Conservation (phyloP, 108 stramenopile genomes). For the Discostella stelligeroides region DNA sequence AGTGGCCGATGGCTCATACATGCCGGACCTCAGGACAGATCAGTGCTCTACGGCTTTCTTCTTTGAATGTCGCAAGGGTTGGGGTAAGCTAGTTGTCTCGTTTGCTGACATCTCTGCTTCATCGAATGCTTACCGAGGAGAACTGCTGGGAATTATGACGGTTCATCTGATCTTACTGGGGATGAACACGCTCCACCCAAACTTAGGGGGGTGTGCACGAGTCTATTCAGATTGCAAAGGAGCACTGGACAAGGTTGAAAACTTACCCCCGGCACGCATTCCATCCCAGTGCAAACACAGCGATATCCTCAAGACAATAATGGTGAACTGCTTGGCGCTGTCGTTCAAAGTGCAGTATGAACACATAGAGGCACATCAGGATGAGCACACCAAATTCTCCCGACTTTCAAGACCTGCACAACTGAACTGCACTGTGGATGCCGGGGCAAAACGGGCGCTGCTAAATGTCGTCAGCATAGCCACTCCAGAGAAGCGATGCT, state of each 20-base stretch:
- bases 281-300: not conserved
- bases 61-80: constrained; percentile 10
- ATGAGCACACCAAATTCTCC: not conserved
- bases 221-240: too few species aligned
- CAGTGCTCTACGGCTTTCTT: constrained; percentile 17
- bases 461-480: too few species aligned
- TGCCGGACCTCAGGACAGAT: too few species aligned
- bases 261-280: not conserved
- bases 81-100: not conserved
- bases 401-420: not conserved
- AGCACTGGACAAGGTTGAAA: not conserved
- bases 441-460: not conserved
- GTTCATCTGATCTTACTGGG: constrained; percentile 9
- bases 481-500: too few species aligned
- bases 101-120: too few species aligned
- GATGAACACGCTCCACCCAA: too few species aligned
- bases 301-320: not conserved
- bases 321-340: not conserved
- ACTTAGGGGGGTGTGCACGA: not conserved
- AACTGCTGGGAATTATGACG: constrained; percentile 6
- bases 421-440: constrained; percentile 11
- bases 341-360: not conserved
- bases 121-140: constrained; percentile 17
- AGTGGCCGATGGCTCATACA: constrained; percentile 28
- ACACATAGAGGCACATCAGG: not conserved